Base-by-base conservation (phyloP, 805 yeast genomes). In the Metschnikowia picachoensis region DNA sequence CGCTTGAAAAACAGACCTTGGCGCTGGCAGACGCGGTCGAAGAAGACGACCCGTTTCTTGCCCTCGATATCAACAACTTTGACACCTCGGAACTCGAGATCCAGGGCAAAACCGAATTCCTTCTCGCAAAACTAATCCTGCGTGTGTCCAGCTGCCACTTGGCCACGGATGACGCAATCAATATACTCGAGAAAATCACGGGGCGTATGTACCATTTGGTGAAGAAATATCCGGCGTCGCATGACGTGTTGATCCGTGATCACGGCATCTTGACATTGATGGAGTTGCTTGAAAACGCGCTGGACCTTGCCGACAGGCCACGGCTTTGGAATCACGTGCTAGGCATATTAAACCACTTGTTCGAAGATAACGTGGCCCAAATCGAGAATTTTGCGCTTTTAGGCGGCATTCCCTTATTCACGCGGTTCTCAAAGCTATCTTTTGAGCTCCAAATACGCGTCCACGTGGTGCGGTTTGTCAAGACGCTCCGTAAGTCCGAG, bases 391-490 rank as follows among this genome's bases (percentile, higher is more conserved):
- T 70, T 44, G 66, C 74, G 36, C 57, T 72, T 32, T 51, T 72
- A 27, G 77, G 77, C 4, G 77, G 77, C 2, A 71, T 72, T 20
- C 77, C 77, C 2, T 50, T 61, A 30, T 58, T 72, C 10, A 68
- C 71, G 3, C 70, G 68, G 31, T 72, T 72, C 46, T 56, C 68
- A 29, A 60, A 57, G 34, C 57, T 56, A 15, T 53, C 66, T 1
- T 67, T 60, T 44, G 68, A 65, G 25, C 35, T 58, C n/a, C 56
- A 52, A 11, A 64, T 68, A 9, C 57, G 73, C 37, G 47, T 60
- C 11, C 73, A 72, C 49, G 76, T 72, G 13, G 69, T 65, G 8
- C 52, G 56, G 32, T 72, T 72, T 44, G 59, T 72, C 10, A 52
- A 62, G 30, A 55, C 58, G 14, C 62, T 73, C 20, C 52, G 60